Percentiles rank a stretch among this genome's conserved stretches.
These are phyloP conservation scores for Ceratobasidium sp. DNA, from an alignment of 1,284 basidiomycete genomes.

Conservation along the genomic window DNA sequence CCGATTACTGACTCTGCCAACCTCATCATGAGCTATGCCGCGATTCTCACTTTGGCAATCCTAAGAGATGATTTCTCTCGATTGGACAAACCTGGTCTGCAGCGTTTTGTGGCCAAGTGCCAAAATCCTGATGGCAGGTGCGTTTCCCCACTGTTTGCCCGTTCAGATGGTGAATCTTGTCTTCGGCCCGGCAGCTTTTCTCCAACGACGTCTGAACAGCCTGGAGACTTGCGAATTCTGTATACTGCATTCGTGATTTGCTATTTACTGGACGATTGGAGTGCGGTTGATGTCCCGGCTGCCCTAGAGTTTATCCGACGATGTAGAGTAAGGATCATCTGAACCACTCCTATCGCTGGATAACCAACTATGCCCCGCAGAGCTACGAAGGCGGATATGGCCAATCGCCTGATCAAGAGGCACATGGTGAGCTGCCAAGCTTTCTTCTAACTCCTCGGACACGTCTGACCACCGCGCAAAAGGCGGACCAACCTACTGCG, in stretches of 20 bases:
- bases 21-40: constrained; percentile 94
- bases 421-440: constrained; percentile 71
- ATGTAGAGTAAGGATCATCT: constrained; percentile 71
- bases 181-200: constrained; percentile 70
- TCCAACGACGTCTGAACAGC: constrained; percentile 70
- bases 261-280: constrained; percentile 82
- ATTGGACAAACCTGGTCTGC: constrained; percentile 74
- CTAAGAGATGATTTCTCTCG: constrained; percentile 81
- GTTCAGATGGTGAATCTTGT: neutral
- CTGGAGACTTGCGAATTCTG: constrained; percentile 82
- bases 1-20: constrained; percentile 73
- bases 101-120: constrained; percentile 73
- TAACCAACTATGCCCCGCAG: constrained; percentile 59
- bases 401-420: constrained; percentile 83
- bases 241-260: constrained; percentile 92
- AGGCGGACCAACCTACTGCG: constrained; percentile 96
- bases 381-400: constrained; percentile 95
- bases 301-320: constrained; percentile 73
- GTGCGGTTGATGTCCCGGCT: constrained; percentile 70
- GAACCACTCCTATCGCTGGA: constrained; percentile 36
- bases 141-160: neutral
- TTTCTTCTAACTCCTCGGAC: neutral
- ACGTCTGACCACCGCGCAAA: neutral
- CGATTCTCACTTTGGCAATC: constrained; percentile 82
- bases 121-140: constrained; percentile 87